Evolutionary conservation across 2,329 filamentous ascomycete species (phyloP), one percentile per base, ranked within the genome.

Genomic region (Bimuria novae-zelandiae): DNA sequence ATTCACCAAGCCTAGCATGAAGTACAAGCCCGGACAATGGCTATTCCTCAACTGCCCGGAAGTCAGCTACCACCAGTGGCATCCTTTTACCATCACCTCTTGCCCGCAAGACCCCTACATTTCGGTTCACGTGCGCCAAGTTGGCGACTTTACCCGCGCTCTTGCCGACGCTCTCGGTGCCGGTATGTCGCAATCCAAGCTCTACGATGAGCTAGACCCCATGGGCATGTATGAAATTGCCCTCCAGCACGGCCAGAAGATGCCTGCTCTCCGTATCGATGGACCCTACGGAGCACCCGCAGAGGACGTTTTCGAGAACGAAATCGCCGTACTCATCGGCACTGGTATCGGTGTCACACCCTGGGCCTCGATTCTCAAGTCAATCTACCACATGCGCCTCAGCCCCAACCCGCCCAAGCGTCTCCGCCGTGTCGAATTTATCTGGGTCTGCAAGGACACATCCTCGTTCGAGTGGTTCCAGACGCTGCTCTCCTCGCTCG

Each of bases 381-480:
- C 96, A 74, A 97, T 99, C 76, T 99, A 92, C 90, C 93, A 99
- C 74, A 82, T 96, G 68, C 91, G 94, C 58, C 88, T 94, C 60
- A 85, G 88, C 14, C 92, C 93, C 7, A 94, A 97, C 78, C 90
- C 92, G 21, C 92, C 93, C 1, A 86, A 85, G 44, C 90, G 93
- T 69, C 87, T 99, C 41, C 89, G 92, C 54, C 89, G 94, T 73
- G 93, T 99, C 27, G 94, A 99, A 75, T 99, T 99, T 76, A 95
- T 99, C 79, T 99, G 94, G 94, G 88, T 97, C 46, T 97, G 93
- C 83, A 94, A 90, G 74, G 92, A 97, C 69, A 96, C 92, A 0
- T 89, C 85, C 29, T 96, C 92, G 0, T 99, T 99, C 69, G 94
- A 97, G 77, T 99, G 94, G 94, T 97, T 99, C 81, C 94, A 99